Evolutionary conservation across 2,329 filamentous ascomycete genomes (phyloP).

Genomic region (Triangularia verruculosa): DNA sequence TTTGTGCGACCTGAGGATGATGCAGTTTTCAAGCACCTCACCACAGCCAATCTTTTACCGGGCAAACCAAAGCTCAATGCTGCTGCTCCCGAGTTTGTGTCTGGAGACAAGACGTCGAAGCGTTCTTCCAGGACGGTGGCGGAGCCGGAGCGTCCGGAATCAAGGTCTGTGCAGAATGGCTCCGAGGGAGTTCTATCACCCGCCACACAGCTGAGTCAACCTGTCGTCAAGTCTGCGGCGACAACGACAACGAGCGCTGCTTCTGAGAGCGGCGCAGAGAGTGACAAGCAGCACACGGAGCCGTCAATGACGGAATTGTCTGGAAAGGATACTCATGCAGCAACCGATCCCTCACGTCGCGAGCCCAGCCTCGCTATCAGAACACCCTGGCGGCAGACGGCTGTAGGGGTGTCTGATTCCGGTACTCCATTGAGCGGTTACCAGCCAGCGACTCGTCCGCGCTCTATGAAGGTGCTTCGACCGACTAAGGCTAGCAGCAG

Average conservation of each 20-base stretch:
- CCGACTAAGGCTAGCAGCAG: slow-evolving; percentile 62
- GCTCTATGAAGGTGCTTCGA: slow-evolving; percentile 88
- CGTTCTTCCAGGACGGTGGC: slow-evolving; percentile 15
- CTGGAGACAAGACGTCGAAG: slow-evolving; percentile 30
- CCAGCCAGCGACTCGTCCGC: slow-evolving; percentile 62
- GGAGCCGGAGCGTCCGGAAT: slow-evolving; percentile 26
- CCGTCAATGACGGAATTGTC: slow-evolving; percentile 27
- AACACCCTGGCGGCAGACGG: slow-evolving; percentile 67
- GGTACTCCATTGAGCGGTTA: slow-evolving; percentile 61
- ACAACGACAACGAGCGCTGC: slow-evolving; percentile 35
- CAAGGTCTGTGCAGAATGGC: slow-evolving; percentile 30
- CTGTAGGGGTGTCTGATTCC: slow-evolving; percentile 49
- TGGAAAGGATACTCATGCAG: slow-evolving; percentile 30
- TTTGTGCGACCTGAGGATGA: slow-evolving; percentile 92
- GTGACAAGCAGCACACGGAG: slow-evolving; percentile 38
- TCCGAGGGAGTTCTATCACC: slow-evolving; percentile 37
- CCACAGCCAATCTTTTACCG: slow-evolving; percentile 55
- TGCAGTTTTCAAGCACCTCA: slow-evolving; percentile 71
- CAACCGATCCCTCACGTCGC: slow-evolving; percentile 36
- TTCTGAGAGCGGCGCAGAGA: slow-evolving; percentile 46
- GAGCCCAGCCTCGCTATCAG: slow-evolving; percentile 59
- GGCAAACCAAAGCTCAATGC: slow-evolving; percentile 59
- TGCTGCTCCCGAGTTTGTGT: slow-evolving; percentile 45
- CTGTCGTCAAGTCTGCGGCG: slow-evolving; percentile 34
- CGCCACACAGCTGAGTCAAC: slow-evolving; percentile 35